Evolutionary conservation across 495 filamentous ascomycete species (phyloP).

Genomic region (Talaromyces ruber): DNA sequence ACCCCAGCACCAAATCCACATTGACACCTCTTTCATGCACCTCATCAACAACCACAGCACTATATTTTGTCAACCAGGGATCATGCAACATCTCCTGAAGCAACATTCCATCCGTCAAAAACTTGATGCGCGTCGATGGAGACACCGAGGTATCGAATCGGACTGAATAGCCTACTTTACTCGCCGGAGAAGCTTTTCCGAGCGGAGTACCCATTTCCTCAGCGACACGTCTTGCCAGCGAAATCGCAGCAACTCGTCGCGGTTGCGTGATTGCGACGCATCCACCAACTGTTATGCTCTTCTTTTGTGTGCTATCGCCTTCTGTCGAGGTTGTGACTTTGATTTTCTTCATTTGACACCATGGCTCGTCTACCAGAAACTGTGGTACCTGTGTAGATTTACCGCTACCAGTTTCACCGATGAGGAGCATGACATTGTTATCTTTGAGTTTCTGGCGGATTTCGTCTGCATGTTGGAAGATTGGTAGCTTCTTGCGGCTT

Average conservation of each 20-base stretch:
- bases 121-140: conserved; percentile 76
- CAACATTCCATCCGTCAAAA: conserved; percentile 93
- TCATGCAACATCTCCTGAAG: conserved; percentile 90
- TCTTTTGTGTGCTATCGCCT: conserved; percentile 27
- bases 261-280: conserved; percentile 95
- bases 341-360: conserved; percentile 57
- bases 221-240: conserved; percentile 80
- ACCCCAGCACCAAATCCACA: conserved; percentile 83
- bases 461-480: conserved; percentile 63
- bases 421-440: conserved; percentile 72
- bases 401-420: conserved; percentile 92
- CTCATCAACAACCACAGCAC: conserved; percentile 87
- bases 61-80: conserved; percentile 74
- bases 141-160: conserved; percentile 81
- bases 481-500: conserved; percentile 61
- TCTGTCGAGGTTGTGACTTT: conserved; percentile 24
- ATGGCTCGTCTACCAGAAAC: conserved; percentile 70
- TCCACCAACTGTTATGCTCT: conserved; percentile 58
- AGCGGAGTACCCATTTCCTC: conserved; percentile 83
- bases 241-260: conserved; percentile 88
- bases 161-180: conserved; percentile 85
- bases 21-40: conserved; percentile 97
- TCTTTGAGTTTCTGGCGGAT: conserved; percentile 57
- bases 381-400: conserved; percentile 97
- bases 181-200: conserved; percentile 52